Evolutionary conservation across 257 asterid genomes (phyloP).

Genomic region (Nicotiana paniculata): DNA sequence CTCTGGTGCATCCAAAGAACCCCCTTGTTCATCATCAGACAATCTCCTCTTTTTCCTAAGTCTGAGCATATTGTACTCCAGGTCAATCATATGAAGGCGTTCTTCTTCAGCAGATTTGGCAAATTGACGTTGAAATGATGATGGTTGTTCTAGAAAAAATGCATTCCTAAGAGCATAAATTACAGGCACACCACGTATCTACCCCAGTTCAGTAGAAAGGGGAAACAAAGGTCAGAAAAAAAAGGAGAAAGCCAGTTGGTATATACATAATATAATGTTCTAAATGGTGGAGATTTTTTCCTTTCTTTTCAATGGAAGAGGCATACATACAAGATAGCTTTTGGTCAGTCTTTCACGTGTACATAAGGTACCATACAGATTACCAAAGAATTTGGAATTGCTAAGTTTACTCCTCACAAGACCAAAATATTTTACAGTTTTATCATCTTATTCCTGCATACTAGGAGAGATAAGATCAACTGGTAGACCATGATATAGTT

Average conservation of each 20-base stretch:
- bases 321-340: background rate
- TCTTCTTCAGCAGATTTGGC: constrained; percentile 67
- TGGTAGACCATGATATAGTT: background rate
- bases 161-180: constrained; percentile 73
- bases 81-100: constrained; percentile 60
- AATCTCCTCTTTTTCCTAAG: constrained; percentile 30
- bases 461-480: background rate
- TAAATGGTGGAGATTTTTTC: too few relatives aligned
- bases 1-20: constrained; percentile 43
- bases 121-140: constrained; percentile 54
- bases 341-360: background rate
- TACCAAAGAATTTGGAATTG: background rate
- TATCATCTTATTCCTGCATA: background rate
- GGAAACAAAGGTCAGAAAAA: background rate
- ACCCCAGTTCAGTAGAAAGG: constrained; percentile 16
- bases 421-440: background rate
- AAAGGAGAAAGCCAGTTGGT: background rate
- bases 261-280: background rate
- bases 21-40: constrained; percentile 31
- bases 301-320: background rate
- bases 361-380: background rate
- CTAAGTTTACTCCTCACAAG: background rate
- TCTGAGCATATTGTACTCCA: constrained; percentile 47
- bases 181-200: constrained; percentile 89
- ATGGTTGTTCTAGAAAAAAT: constrained; percentile 72